Conservation (phyloP, 768 basidiomycete species). For the Mycena rebaudengoi region DNA sequence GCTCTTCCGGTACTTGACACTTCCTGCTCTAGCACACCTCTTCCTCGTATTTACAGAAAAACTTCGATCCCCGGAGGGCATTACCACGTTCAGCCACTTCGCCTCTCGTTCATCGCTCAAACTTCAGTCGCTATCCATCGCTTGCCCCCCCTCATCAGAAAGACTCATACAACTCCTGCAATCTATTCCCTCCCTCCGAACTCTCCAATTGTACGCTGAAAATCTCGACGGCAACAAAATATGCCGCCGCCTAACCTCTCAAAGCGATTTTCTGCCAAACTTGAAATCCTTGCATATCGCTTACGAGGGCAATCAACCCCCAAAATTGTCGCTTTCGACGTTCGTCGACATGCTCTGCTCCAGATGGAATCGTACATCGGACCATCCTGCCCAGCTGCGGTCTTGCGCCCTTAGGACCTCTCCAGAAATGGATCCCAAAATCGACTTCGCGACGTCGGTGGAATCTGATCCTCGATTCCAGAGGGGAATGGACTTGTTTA, state of each 20-base stretch:
- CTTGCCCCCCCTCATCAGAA: not conserved
- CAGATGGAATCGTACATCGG: not conserved
- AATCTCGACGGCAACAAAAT: not conserved
- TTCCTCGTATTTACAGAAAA: not conserved
- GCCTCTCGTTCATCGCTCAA: constrained; percentile 1
- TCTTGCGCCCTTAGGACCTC: not conserved
- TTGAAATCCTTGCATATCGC: constrained; percentile 10
- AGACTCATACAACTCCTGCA: constrained; percentile 1
- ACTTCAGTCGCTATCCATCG: constrained; percentile 4
- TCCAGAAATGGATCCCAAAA: not conserved
- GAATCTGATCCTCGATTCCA: not conserved
- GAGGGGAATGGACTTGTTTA: not conserved
- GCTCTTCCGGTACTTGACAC: not conserved
- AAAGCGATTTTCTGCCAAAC: not conserved
- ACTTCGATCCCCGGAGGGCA: not conserved
- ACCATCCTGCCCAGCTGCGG: not conserved
- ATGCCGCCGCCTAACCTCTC: not conserved
- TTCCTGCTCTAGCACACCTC: not conserved
- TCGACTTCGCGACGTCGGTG: not conserved
- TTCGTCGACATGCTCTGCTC: not conserved
- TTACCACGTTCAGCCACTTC: not conserved
- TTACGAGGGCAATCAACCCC: not conserved
- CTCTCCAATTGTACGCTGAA: constrained; percentile 4
- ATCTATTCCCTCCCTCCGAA: not conserved
- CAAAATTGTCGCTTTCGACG: not conserved